Percentiles rank a stretch among this genome's conserved stretches.
phyloP scores from a whole-genome alignment of 2,329 filamentous ascomycete species.

The Myriosclerotinia duriaeana region DNA sequence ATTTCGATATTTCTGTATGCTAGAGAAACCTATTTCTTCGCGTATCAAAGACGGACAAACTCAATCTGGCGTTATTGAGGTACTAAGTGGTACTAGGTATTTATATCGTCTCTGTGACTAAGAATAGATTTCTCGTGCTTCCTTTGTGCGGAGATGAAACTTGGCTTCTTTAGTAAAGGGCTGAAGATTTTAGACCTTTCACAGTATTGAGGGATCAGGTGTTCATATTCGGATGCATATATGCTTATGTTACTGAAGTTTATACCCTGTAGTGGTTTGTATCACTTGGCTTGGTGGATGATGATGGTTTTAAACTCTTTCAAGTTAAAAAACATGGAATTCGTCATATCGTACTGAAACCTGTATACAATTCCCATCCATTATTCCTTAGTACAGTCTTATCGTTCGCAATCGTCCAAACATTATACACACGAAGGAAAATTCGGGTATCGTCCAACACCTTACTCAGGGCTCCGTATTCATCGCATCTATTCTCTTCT shows the following conservation, averaged over 20 bases:
- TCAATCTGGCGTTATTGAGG: not conserved
- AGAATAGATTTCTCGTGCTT: not conserved
- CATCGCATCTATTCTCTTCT: not conserved
- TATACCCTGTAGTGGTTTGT: not conserved
- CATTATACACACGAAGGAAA: constrained; percentile 4
- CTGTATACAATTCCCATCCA: not conserved
- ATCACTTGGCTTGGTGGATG: not conserved
- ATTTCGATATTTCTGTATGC: too few species aligned
- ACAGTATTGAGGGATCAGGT: not conserved
- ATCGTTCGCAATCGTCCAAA: not conserved
- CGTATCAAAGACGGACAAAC: not conserved
- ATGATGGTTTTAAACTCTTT: not conserved
- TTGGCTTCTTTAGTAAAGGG: not conserved
- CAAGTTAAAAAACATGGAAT: not conserved
- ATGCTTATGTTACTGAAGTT: not conserved
- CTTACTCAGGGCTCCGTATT: not conserved
- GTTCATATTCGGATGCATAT: not conserved
- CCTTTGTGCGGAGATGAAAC: not conserved
- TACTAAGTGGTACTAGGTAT: constrained; percentile 9
- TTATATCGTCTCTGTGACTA: not conserved
- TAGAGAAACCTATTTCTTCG: not conserved
- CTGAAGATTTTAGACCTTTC: not conserved
- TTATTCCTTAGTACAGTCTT: not conserved
- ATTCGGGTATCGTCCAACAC: constrained; percentile 1
- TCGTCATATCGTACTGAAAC: not conserved